These are phyloP conservation scores for Linaria vulgaris DNA, from an alignment of 257 asterid species.

Conservation along the genomic window DNA sequence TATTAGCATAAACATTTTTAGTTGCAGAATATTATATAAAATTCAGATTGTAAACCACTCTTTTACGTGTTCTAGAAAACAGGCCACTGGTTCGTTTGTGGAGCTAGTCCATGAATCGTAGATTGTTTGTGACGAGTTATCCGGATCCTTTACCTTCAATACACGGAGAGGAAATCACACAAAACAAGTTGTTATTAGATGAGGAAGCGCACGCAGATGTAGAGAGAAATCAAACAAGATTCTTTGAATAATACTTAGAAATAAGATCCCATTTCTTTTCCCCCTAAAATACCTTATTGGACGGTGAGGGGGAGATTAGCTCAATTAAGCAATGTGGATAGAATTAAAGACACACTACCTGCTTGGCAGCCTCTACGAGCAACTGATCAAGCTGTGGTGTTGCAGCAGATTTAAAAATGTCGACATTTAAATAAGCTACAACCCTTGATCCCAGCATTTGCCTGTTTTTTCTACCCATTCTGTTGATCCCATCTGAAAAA, in stretches of 20 bases:
- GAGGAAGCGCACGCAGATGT: no score
- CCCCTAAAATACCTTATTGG: no score
- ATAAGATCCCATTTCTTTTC: no score
- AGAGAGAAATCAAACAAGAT: background rate
- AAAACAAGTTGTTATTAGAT: constrained; percentile 2
- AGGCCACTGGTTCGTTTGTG: constrained; percentile 44
- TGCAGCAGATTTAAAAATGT: constrained; percentile 54
- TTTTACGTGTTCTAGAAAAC: constrained; percentile 9
- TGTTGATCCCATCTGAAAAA: constrained; percentile 73
- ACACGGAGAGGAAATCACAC: constrained; percentile 13
- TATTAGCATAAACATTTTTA: constrained; percentile 7
- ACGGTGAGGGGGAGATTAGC: no score
- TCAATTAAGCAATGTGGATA: no score
- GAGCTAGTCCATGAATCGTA: constrained; percentile 74
- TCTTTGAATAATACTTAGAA: no score
- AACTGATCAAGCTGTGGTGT: constrained; percentile 89
- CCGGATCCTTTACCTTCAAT: constrained; percentile 68
- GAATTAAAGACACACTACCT: constrained; percentile 58
- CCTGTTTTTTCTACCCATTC: constrained; percentile 93
- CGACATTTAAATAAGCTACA: constrained; percentile 83
- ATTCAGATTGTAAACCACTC: background rate
- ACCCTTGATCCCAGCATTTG: constrained; percentile 66
- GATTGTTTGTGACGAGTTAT: constrained; percentile 77
- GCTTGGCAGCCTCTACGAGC: constrained; percentile 55
- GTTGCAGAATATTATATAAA: constrained; percentile 3